phyloP scores from a whole-genome alignment of 306 rosid genomes.

The Trifolium dubium region DNA sequence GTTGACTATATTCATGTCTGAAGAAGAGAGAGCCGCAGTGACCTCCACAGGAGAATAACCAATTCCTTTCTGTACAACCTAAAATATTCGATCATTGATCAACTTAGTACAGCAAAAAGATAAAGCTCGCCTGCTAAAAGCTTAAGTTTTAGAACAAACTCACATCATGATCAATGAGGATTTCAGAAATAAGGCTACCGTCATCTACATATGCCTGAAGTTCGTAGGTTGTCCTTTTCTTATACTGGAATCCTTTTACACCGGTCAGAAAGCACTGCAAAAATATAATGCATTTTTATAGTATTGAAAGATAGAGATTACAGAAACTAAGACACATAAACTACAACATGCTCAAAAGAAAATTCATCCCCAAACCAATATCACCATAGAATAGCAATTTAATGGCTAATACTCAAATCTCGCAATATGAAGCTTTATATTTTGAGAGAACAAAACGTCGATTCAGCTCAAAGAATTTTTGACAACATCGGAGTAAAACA shows the following conservation, averaged over 20 bases:
- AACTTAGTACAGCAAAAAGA: slow-evolving; percentile 25
- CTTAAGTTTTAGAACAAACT: slow-evolving; percentile 44
- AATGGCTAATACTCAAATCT: slow-evolving; percentile 21
- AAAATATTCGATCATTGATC: slow-evolving; percentile 34
- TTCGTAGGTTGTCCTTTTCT: slow-evolving; percentile 62
- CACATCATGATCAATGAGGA: slow-evolving; percentile 75
- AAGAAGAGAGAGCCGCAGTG: slow-evolving; percentile 72
- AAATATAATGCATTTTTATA: slow-evolving; percentile 35
- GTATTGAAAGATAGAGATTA: slow-evolving; percentile 27
- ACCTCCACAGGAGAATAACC: slow-evolving; percentile 84
- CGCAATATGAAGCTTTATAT: slow-evolving; percentile 12
- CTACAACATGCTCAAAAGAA: slow-evolving; percentile 9
- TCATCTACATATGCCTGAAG: slow-evolving; percentile 86
- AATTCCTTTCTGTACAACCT: slow-evolving; percentile 78
- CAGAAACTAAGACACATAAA: slow-evolving; percentile 22
- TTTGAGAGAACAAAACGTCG: slow-evolving; percentile 1
- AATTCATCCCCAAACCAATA: slow-evolving; percentile 17
- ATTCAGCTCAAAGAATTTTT: slow-evolving; percentile 24
- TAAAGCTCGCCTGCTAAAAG: slow-evolving; percentile 28
- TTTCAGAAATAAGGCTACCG: slow-evolving; percentile 88
- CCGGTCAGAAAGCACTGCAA: slow-evolving; percentile 91
- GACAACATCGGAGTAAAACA: slow-evolving; percentile 17
- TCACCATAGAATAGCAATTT: not conserved
- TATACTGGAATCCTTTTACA: slow-evolving; percentile 82
- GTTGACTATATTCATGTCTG: slow-evolving; percentile 50